Base-by-base conservation (phyloP, 2,329 filamentous ascomycete genomes). In the Tolypocladium guangdongense region DNA sequence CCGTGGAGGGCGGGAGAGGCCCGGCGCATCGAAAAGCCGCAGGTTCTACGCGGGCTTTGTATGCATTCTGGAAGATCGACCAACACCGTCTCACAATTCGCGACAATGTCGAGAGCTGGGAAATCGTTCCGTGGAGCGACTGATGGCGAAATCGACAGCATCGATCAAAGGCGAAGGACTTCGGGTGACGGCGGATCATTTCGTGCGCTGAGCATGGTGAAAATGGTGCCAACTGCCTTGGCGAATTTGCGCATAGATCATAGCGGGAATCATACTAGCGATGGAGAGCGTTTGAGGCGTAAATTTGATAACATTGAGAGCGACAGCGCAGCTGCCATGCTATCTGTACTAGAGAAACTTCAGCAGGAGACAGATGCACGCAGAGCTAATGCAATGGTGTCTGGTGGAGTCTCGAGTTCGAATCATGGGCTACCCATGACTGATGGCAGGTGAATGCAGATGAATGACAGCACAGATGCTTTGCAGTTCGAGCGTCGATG, bases 41-140 rank as follows among this genome's bases (percentile, higher is more conserved):
- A 75, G 80, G 82, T 67, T 83, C 71, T 68, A 79, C 74, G 65
- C 81, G 73, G 71, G 81, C 77, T 69, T 80, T 74, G 70, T 87
- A 77, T 70, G 80, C 68, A 68, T 86, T 69, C 77, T 87, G 86
- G 78, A 75, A 75, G 55, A 88, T 90, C 62, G 83, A 87, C 63
- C 83, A 87, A 58, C 78, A 84, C 62, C 80, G 80, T 54, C 72
- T 95, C 62, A 79, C 81, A 37, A 78, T 96, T 57, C 74, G 77
- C 27, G 83, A 92, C 63, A 80, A 78, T 20, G 81, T 78, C 38
- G 67, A 75, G 58, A 76, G 71, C 46, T 93, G 87, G 83, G 74
- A 79, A 50, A 77, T 89, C 58, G 70, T 71, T 39, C 73, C 79
- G 41, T 88, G 84, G 84, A 47, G 60, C 43, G 60, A 64, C 41